Conservation (phyloP, 768 basidiomycete species). For the Boletales sp. region DNA sequence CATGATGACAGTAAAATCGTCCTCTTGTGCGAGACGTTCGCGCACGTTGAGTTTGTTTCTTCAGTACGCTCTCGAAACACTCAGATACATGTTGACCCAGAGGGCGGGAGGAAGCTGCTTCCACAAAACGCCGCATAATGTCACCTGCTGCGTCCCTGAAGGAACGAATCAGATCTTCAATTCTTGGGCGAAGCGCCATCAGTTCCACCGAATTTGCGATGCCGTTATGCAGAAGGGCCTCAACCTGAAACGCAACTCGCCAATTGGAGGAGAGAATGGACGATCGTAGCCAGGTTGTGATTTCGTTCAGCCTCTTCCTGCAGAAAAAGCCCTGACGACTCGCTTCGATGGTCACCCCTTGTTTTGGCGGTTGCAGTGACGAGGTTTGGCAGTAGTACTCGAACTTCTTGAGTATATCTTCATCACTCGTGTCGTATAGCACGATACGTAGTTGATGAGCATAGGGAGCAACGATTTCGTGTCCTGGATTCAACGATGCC, state of each 20-base stretch:
- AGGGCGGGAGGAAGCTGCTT: constrained; percentile 43
- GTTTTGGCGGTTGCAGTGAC: constrained; percentile 36
- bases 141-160: constrained; percentile 39
- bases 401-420: constrained; percentile 46
- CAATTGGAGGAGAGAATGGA: constrained; percentile 43
- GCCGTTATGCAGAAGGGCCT: constrained; percentile 61
- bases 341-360: constrained; percentile 46
- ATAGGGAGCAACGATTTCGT: constrained; percentile 60
- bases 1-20: constrained; percentile 65
- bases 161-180: constrained; percentile 39
- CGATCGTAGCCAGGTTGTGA: constrained; percentile 41
- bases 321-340: constrained; percentile 48
- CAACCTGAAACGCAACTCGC: constrained; percentile 74
- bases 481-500: constrained; percentile 54
- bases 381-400: constrained; percentile 49
- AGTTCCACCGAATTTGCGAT: constrained; percentile 61
- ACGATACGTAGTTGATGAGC: constrained; percentile 67
- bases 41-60: constrained; percentile 13
- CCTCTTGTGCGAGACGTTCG: constrained; percentile 29
- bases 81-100: constrained; percentile 38
- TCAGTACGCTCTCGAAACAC: constrained; percentile 39
- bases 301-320: constrained; percentile 39
- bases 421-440: constrained; percentile 48
- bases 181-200: constrained; percentile 37
- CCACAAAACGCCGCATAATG: constrained; percentile 53